phyloP scores from a whole-genome alignment of 2,329 filamentous ascomycete species.

The Paramyrothecium sp. region DNA sequence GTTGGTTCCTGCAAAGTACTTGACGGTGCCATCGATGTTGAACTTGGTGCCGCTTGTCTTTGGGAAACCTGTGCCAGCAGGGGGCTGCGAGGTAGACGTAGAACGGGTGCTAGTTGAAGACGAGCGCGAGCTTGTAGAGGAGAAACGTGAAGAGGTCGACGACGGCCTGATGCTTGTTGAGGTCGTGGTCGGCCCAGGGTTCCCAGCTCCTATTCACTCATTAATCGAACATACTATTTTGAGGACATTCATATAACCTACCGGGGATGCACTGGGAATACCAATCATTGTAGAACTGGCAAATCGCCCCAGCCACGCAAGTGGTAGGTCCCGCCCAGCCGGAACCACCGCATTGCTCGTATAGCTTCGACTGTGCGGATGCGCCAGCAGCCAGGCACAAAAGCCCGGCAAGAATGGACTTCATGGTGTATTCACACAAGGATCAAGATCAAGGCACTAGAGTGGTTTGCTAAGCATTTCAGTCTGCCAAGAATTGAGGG shows the following conservation, averaged over 20 bases:
- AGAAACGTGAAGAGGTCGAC: background rate
- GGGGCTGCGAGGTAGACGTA: background rate
- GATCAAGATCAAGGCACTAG: background rate
- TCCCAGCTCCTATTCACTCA: background rate
- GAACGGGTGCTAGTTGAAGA: constrained; percentile 7
- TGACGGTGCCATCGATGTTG: constrained; percentile 41
- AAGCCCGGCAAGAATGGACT: background rate
- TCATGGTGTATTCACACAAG: background rate
- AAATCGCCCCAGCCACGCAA: constrained; percentile 8
- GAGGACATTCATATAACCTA: background rate
- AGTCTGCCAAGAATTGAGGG: too few species aligned
- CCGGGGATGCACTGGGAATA: constrained; percentile 12
- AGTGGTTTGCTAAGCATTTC: too few species aligned
- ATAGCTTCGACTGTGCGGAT: constrained; percentile 7
- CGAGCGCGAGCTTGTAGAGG: constrained; percentile 1
- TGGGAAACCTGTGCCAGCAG: constrained; percentile 13
- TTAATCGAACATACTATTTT: background rate
- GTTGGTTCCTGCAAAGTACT: constrained; percentile 55
- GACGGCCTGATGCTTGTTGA: background rate
- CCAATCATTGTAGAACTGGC: constrained; percentile 8
- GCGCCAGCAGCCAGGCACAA: background rate
- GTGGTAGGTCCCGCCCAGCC: constrained; percentile 5
- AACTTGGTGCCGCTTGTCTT: constrained; percentile 30
- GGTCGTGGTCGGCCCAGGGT: too few species aligned
- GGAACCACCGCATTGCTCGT: constrained; percentile 10